Percentiles rank a stretch among this genome's conserved stretches.
phyloP scores from a whole-genome alignment of 768 basidiomycete species.

The Russula emetica region DNA sequence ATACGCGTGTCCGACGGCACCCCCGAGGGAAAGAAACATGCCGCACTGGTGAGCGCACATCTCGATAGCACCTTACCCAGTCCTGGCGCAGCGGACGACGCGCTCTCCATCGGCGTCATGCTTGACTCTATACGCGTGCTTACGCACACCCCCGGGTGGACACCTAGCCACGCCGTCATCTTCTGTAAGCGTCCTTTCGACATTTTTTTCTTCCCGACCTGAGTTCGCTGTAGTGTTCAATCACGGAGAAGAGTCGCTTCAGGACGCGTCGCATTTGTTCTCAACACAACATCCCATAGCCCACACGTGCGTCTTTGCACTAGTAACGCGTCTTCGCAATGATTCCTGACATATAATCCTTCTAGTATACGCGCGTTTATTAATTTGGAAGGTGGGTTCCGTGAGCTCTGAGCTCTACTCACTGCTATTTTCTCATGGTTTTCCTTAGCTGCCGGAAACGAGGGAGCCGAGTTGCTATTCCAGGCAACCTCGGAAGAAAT shows the following conservation, averaged over 20 bases:
- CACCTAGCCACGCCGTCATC: slow-evolving; percentile 71
- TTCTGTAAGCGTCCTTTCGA: slow-evolving; percentile 56
- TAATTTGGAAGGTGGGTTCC: slow-evolving; percentile 76
- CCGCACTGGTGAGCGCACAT: slow-evolving; percentile 85
- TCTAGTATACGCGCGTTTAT: slow-evolving; percentile 75
- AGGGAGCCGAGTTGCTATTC: slow-evolving; percentile 86
- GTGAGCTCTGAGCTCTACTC: background rate
- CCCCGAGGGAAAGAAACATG: slow-evolving; percentile 65
- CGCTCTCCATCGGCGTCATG: slow-evolving; percentile 85
- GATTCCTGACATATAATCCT: background rate
- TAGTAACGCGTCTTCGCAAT: background rate
- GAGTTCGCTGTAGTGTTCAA: slow-evolving; percentile 68
- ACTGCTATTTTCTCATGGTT: slow-evolving; percentile 6
- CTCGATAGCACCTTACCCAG: slow-evolving; percentile 86
- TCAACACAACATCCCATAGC: slow-evolving; percentile 82
- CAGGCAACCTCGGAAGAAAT: slow-evolving; percentile 95
- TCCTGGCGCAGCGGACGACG: slow-evolving; percentile 88
- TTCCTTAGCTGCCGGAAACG: slow-evolving; percentile 70
- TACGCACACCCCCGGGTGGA: slow-evolving; percentile 60
- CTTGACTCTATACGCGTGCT: slow-evolving; percentile 82
- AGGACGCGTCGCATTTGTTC: slow-evolving; percentile 92
- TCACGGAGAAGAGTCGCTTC: slow-evolving; percentile 89
- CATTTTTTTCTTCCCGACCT: background rate
- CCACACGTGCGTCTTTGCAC: slow-evolving; percentile 49
- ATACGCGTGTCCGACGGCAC: slow-evolving; percentile 82